phyloP scores from a whole-genome alignment of 2,329 filamentous ascomycete genomes.

The Verticillium longisporum region DNA sequence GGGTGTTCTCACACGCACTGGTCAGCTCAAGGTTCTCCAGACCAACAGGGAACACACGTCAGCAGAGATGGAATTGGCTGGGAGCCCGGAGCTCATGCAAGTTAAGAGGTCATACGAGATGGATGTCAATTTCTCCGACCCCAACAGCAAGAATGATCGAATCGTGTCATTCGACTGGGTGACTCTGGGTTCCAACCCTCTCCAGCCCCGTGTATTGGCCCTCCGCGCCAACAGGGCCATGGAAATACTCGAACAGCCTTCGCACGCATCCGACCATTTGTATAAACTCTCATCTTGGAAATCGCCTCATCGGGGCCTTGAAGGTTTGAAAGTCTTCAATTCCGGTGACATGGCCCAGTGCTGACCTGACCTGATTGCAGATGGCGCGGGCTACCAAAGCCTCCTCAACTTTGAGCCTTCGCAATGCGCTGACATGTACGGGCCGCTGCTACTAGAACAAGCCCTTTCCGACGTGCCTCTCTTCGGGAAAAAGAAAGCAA shows the following conservation, averaged over 20 bases:
- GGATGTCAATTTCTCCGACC: constrained; percentile 49
- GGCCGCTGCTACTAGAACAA: constrained; percentile 46
- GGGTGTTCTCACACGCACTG: constrained; percentile 54
- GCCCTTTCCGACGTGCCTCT: constrained; percentile 47
- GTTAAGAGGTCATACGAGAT: constrained; percentile 55
- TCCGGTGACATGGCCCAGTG: neutral
- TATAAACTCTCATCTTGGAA: constrained; percentile 57
- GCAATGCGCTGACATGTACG: constrained; percentile 45
- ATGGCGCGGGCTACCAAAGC: constrained; percentile 43
- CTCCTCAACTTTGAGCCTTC: constrained; percentile 53
- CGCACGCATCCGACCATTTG: constrained; percentile 48
- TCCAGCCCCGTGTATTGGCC: constrained; percentile 52
- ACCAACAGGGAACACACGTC: constrained; percentile 48
- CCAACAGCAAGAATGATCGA: constrained; percentile 46
- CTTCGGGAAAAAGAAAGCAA: constrained; percentile 45
- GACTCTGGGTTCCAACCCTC: constrained; percentile 46
- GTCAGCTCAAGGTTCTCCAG: constrained; percentile 56
- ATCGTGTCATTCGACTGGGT: constrained; percentile 66
- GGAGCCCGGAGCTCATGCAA: constrained; percentile 51
- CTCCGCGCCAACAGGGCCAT: constrained; percentile 54
- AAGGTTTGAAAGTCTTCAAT: constrained; percentile 33
- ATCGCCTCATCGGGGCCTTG: constrained; percentile 48
- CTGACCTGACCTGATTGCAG: constrained; percentile 26
- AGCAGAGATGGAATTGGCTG: constrained; percentile 29
- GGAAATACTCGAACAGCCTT: constrained; percentile 56